Evolutionary conservation across 768 basidiomycete species (phyloP).

Genomic region (Mycena maculata): DNA sequence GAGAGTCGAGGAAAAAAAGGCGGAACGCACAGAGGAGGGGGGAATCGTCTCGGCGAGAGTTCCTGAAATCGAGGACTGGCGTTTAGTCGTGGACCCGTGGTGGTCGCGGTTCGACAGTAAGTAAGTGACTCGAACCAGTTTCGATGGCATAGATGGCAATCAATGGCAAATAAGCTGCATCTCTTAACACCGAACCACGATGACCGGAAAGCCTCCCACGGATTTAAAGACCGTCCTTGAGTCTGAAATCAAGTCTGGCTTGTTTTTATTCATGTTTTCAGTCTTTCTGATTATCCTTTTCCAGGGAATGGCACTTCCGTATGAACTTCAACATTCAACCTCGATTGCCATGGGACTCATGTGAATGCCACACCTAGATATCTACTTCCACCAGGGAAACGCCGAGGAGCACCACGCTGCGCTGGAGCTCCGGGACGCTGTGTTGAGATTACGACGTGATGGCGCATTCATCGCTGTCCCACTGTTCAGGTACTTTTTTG

Average conservation of each 20-base stretch:
- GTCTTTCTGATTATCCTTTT: not conserved
- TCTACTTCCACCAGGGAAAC: slow-evolving; percentile 82
- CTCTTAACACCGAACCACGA: slow-evolving; percentile 15
- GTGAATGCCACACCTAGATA: slow-evolving; percentile 58
- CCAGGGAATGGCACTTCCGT: slow-evolving; percentile 87
- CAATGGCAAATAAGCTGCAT: not conserved
- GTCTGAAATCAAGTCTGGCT: slow-evolving; percentile 68
- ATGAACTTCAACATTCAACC: slow-evolving; percentile 38
- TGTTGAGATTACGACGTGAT: slow-evolving; percentile 75
- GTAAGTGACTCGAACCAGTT: no score
- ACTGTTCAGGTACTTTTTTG: slow-evolving; percentile 51
- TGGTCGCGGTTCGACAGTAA: no score
- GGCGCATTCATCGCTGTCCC: slow-evolving; percentile 87
- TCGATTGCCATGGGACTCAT: slow-evolving; percentile 1
- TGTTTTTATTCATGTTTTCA: not conserved
- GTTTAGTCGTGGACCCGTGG: no score
- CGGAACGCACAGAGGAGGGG: no score
- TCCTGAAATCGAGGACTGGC: no score
- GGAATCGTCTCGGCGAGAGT: no score
- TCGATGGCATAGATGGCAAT: not conserved
- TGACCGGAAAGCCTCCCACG: slow-evolving; percentile 48
- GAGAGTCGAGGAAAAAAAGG: no score
- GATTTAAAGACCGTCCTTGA: slow-evolving; percentile 70
- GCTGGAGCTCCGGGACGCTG: slow-evolving; percentile 75
- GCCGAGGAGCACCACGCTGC: slow-evolving; percentile 71